Evolutionary conservation across 805 yeast species (phyloP).

Genomic region (Ogataea zsoltii): DNA sequence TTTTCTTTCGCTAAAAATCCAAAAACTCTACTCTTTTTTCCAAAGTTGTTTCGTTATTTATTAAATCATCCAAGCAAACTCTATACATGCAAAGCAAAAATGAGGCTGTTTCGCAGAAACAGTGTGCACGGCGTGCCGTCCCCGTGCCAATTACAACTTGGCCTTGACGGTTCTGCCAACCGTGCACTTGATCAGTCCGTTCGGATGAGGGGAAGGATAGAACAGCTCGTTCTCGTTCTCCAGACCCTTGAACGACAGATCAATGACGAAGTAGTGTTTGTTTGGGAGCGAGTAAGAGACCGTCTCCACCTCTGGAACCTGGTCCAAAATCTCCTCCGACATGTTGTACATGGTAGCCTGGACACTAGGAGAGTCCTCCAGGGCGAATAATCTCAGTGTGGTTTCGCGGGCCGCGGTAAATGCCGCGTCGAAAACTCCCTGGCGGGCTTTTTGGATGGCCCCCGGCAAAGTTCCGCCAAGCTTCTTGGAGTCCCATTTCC

Average conservation of each 20-base stretch:
- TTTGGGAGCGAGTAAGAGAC: constrained; percentile 84
- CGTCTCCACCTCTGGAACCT: constrained; percentile 54
- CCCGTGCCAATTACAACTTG: constrained; percentile 45
- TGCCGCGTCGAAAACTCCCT: constrained; percentile 64
- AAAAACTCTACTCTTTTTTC: neutral
- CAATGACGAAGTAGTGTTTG: constrained; percentile 84
- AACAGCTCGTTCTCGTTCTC: constrained; percentile 78
- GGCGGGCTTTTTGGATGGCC: constrained; percentile 52
- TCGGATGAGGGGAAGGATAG: constrained; percentile 91
- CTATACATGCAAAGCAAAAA: neutral
- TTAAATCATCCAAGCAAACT: neutral
- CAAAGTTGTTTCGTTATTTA: too few relatives aligned
- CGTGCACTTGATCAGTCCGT: constrained; percentile 85
- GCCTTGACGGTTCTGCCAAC: constrained; percentile 69
- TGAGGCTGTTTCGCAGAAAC: constrained; percentile 2
- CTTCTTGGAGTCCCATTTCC: constrained; percentile 61
- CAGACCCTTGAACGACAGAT: constrained; percentile 82
- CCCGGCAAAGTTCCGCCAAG: constrained; percentile 51
- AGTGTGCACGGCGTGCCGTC: constrained; percentile 7
- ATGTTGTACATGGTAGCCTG: constrained; percentile 97
- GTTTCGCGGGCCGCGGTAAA: constrained; percentile 62
- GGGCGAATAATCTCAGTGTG: constrained; percentile 77
- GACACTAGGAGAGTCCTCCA: constrained; percentile 88
- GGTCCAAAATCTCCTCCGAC: constrained; percentile 68
- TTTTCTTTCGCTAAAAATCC: too few relatives aligned